These are phyloP conservation scores for Chrysoporthe deuterocubensis DNA, from an alignment of 2,329 filamentous ascomycete genomes.

Conservation along the genomic window DNA sequence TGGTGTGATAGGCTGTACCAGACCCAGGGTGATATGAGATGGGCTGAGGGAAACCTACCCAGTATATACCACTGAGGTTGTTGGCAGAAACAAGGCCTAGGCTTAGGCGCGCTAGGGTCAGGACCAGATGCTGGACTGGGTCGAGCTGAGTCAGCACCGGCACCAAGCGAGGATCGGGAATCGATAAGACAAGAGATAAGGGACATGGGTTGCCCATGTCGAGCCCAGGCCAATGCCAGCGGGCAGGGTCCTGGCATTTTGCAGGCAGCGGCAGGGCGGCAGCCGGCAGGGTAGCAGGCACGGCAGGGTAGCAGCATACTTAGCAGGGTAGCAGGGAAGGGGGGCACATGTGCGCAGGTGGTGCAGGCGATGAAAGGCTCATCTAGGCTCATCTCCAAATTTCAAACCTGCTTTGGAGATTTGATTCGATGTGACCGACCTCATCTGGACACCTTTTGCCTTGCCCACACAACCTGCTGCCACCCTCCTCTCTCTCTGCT, in stretches of 20 bases:
- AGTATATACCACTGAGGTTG: no score
- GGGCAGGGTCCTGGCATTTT: conserved; percentile 1
- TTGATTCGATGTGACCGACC: conserved; percentile 8
- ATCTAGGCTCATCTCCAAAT: conserved; percentile 7
- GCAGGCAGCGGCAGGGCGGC: neutral
- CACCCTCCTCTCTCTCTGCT: neutral
- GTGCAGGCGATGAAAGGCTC: neutral
- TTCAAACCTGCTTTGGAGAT: conserved; percentile 13
- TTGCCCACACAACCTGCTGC: conserved; percentile 3
- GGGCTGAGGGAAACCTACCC: no score
- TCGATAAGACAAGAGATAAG: conserved; percentile 1
- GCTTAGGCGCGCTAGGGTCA: no score
- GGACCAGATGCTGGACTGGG: no score
- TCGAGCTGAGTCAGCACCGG: conserved; percentile 3
- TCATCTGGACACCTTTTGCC: conserved; percentile 10
- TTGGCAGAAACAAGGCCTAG: neutral
- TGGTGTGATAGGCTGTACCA: no score
- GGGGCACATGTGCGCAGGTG: neutral
- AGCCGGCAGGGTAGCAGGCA: neutral
- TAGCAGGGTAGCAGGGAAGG: neutral
- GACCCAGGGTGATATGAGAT: no score
- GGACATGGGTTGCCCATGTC: neutral
- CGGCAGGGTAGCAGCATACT: neutral
- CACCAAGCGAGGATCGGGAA: neutral
- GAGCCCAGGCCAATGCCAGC: neutral